These are phyloP conservation scores for Scedosporium minutisporum DNA, from an alignment of 2,329 filamentous ascomycete species.

Conservation along the genomic window DNA sequence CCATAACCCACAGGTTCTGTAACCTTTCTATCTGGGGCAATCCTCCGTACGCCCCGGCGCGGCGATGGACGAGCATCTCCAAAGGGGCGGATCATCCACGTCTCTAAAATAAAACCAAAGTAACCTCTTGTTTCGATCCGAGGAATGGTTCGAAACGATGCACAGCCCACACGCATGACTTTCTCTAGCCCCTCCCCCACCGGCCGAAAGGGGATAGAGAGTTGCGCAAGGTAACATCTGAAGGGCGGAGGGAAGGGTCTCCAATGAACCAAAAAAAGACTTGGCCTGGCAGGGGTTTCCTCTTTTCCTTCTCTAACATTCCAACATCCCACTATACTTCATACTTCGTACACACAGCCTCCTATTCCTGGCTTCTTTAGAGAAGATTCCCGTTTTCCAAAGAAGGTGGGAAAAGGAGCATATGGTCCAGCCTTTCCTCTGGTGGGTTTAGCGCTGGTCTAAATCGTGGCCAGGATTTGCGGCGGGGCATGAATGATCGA, in stretches of 20 bases:
- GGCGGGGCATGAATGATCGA: slow-evolving; percentile 3
- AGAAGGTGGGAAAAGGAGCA: not conserved
- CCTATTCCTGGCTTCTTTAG: too few species aligned
- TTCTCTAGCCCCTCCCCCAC: not conserved
- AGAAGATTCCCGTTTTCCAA: too few species aligned
- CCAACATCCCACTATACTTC: not conserved
- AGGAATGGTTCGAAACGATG: not conserved
- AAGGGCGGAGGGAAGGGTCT: not conserved
- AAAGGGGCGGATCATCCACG: not conserved
- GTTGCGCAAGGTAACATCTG: not conserved
- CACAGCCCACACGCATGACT: not conserved
- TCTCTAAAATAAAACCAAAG: not conserved
- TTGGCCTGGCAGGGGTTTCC: not conserved
- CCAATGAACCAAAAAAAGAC: not conserved
- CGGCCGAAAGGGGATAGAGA: not conserved
- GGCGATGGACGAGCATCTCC: too few species aligned
- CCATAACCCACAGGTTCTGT: not conserved
- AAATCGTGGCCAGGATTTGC: not conserved
- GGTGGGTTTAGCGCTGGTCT: not conserved
- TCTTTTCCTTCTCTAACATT: not conserved
- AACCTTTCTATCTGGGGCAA: not conserved
- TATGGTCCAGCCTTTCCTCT: not conserved
- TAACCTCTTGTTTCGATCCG: not conserved
- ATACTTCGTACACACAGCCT: too few species aligned
- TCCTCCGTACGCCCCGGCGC: not conserved